These are phyloP conservation scores for Hanseniaspora occidentalis DNA, from an alignment of 805 yeast species.

Conservation along the genomic window DNA sequence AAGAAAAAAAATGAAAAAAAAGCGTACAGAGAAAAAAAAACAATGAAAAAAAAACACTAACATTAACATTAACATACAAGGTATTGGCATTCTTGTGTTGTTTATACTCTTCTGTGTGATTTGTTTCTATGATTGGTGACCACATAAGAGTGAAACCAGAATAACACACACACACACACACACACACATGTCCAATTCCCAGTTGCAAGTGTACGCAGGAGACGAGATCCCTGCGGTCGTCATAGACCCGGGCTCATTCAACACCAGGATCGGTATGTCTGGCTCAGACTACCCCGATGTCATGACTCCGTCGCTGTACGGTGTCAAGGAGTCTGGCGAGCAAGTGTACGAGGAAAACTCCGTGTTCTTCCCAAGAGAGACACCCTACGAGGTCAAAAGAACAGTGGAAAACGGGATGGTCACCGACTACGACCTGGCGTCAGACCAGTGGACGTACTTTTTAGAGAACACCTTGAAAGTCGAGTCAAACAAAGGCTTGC, in stretches of 20 bases:
- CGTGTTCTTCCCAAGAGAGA: conserved; percentile 38
- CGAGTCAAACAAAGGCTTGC: conserved; percentile 30
- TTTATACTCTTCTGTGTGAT: too few species aligned
- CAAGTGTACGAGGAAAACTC: conserved; percentile 28
- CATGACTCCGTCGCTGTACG: conserved; percentile 58
- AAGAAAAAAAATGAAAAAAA: too few species aligned
- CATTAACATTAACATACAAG: too few species aligned
- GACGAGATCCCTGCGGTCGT: conserved; percentile 86
- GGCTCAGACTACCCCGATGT: conserved; percentile 83
- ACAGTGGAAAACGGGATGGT: conserved; percentile 49
- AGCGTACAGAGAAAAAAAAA: too few species aligned
- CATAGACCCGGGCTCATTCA: conserved; percentile 78
- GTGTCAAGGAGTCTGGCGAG: conserved; percentile 15
- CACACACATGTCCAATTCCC: background rate
- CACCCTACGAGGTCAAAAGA: conserved; percentile 37
- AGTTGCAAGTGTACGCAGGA: conserved; percentile 43
- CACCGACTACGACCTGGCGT: conserved; percentile 80
- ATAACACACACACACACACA: background rate
- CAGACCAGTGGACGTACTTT: conserved; percentile 57
- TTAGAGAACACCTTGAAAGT: conserved; percentile 39
- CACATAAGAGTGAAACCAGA: too few species aligned
- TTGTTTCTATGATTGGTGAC: too few species aligned
- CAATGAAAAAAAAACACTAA: too few species aligned
- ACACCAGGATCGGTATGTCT: conserved; percentile 80
- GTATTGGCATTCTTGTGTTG: too few species aligned